Evolutionary conservation across 2,329 filamentous ascomycete genomes (phyloP).

Genomic region (Didymella lethalis): DNA sequence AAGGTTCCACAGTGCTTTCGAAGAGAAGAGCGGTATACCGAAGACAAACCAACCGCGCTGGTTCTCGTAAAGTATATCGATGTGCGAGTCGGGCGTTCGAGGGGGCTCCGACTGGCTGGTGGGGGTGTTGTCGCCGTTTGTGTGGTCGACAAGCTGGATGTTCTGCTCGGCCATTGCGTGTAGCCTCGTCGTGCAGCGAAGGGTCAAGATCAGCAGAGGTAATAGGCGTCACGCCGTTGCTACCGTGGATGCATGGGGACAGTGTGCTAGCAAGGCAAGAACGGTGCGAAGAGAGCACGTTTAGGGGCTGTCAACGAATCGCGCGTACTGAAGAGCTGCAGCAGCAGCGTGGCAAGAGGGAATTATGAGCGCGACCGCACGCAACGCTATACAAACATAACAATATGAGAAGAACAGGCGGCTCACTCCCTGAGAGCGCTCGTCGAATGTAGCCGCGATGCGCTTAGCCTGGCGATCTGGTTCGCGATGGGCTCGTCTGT

Average conservation of each 20-base stretch:
- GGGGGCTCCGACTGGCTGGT: conserved; percentile 31
- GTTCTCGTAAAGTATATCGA: conserved; percentile 95
- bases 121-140: conserved; percentile 49
- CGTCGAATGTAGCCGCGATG: not conserved
- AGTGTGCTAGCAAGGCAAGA: conserved; percentile 31
- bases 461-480: conserved; percentile 21
- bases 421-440: not conserved
- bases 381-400: conserved; percentile 12
- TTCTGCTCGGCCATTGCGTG: conserved; percentile 62
- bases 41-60: conserved; percentile 90
- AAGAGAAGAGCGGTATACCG: conserved; percentile 87
- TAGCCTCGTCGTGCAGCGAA: not conserved
- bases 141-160: conserved; percentile 71
- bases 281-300: conserved; percentile 23
- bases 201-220: conserved; percentile 12
- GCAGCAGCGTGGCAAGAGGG: conserved; percentile 6
- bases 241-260: conserved; percentile 43
- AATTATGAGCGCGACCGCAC: not conserved
- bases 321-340: conserved; percentile 11
- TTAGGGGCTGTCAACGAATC: conserved; percentile 29
- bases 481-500: conserved; percentile 18
- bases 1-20: conserved; percentile 74
- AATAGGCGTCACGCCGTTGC: conserved; percentile 35
- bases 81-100: conserved; percentile 39
- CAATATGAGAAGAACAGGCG: not conserved